These are phyloP conservation scores for Sedum album DNA, from an alignment of 164 flowering plant species.

Conservation along the genomic window DNA sequence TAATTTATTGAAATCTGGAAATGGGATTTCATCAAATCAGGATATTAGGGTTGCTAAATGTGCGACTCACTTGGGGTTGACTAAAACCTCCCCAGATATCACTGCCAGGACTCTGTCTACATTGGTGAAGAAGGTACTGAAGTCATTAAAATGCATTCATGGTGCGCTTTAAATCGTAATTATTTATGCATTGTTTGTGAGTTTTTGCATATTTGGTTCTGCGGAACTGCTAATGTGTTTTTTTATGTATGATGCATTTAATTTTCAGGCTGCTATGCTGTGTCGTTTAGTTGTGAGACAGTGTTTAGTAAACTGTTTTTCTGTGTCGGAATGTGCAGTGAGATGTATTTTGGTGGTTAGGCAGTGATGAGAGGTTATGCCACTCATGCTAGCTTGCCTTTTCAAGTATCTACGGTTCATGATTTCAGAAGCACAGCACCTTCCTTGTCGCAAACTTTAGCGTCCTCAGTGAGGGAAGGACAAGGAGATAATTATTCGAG, in stretches of 20 bases:
- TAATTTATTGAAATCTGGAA: neutral
- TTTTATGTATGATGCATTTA: no score
- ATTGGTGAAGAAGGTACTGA: neutral
- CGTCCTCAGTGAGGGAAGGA: conserved; percentile 27
- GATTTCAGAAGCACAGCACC: conserved; percentile 4
- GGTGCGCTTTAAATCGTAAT: no score
- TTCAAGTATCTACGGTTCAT: conserved; percentile 9
- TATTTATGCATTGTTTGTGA: no score
- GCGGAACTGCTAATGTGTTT: neutral
- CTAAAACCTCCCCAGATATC: neutral
- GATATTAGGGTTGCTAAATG: neutral
- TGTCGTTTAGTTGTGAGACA: neutral
- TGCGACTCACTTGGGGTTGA: neutral
- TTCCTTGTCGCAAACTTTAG: conserved; percentile 25
- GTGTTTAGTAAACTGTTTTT: neutral
- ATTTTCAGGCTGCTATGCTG: neutral
- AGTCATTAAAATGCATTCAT: no score
- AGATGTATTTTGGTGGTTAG: conserved; percentile 11
- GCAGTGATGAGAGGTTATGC: conserved; percentile 11
- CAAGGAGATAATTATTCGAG: conserved; percentile 14
- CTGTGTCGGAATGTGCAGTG: conserved; percentile 22
- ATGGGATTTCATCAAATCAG: neutral
- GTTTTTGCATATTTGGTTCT: no score
- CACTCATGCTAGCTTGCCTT: neutral
- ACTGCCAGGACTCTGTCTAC: neutral